Conservation (phyloP, 2,329 filamentous ascomycete genomes). For the Salinomyces thailandicus region DNA sequence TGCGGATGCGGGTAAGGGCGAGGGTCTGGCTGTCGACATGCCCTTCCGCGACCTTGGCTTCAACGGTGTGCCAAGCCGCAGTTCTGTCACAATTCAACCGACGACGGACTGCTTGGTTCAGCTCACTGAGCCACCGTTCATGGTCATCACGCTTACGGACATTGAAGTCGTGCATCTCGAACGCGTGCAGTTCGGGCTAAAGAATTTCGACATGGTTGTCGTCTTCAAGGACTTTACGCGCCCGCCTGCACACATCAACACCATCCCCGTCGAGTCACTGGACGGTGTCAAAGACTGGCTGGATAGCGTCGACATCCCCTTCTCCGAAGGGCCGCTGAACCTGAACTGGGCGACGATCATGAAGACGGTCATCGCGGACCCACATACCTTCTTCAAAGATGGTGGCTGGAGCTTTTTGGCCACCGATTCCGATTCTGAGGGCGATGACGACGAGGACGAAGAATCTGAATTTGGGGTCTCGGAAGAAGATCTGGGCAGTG, state of each 20-base stretch:
- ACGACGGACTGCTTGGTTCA: slow-evolving; percentile 96
- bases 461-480: slow-evolving; percentile 88
- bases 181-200: slow-evolving; percentile 87
- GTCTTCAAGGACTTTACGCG: slow-evolving; percentile 95
- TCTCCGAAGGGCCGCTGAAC: slow-evolving; percentile 88
- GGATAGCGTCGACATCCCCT: slow-evolving; percentile 89
- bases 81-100: slow-evolving; percentile 89
- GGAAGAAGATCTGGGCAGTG: slow-evolving; percentile 67
- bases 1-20: slow-evolving; percentile 83
- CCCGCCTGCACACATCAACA: slow-evolving; percentile 90
- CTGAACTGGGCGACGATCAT: slow-evolving; percentile 99
- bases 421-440: slow-evolving; percentile 79
- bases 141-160: slow-evolving; percentile 88
- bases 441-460: slow-evolving; percentile 63
- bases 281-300: slow-evolving; percentile 97
- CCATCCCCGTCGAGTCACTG: slow-evolving; percentile 88
- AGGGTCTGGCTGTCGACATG: slow-evolving; percentile 88
- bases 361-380: slow-evolving; percentile 93
- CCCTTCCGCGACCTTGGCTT: slow-evolving; percentile 94
- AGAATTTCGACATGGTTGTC: slow-evolving; percentile 98
- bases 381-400: slow-evolving; percentile 88
- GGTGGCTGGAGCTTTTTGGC: slow-evolving; percentile 92
- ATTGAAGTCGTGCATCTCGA: slow-evolving; percentile 95
- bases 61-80: slow-evolving; percentile 90
- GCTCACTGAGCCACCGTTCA: slow-evolving; percentile 91